Evolutionary conservation across 257 asterid genomes (phyloP), one percentile per base, ranked within the genome.

Genomic region (Plantago ovata): DNA sequence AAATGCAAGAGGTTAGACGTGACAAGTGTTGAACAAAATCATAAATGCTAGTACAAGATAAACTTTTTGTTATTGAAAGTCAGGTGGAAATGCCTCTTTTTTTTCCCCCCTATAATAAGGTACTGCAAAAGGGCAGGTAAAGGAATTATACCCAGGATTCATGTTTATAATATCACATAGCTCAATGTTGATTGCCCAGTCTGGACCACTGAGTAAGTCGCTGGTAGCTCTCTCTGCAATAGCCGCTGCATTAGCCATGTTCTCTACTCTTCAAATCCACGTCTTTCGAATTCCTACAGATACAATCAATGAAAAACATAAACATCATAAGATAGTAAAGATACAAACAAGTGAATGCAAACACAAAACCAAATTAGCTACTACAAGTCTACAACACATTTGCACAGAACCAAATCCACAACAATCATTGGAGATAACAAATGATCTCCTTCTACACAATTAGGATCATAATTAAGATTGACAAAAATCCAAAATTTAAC

Each of bases 141-240:
- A 70, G 52, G 16, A 14, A 63, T 49, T 45, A 52, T 82, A 93
- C 95, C 95, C 95, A 40, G 95, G 97, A 59, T 88, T 79, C 70
- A 71, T 66, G 69, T 85, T 93, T 44, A 88, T 78, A 36, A 86
- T 69, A 71, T 93, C 98, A 44, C 98, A 93, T 20, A 93, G 89
- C 82, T 93, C 98, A 10, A 93, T 73, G 70, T 93, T 93, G 38
- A 93, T 80, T 39, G 97, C 95, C 98, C 98, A 93, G 72, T 93
- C 98, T 44, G 98, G 98, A 72, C 97, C 98, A 72, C 73, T 77
- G 80, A 93, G 78, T 81, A 75, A 56, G 68, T 93, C 98, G 77
- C 91, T 86, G 4, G 97, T 93, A 24, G 98, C 98, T 75, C 98
- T 86, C 76, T 93, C 98, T 60, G 95, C 94, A 81, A 88, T 66